phyloP scores from a whole-genome alignment of 208 protist species.

The Phytomonas sp. region DNA sequence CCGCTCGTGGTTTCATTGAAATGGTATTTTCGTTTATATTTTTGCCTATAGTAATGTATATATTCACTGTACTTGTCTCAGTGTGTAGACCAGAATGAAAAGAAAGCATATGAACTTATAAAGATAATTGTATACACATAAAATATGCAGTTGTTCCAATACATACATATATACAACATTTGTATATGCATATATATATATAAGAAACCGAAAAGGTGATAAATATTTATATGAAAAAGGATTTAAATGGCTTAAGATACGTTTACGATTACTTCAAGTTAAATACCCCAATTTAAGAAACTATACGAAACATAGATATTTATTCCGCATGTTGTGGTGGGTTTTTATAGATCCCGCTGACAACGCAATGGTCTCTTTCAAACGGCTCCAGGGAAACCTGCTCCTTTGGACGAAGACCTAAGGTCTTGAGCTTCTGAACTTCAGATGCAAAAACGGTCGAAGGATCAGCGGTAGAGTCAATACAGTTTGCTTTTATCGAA shows the following conservation, averaged over 20 bases:
- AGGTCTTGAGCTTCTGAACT: conserved; percentile 93
- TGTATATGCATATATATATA: conserved; percentile 1
- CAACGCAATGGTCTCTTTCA: conserved; percentile 99
- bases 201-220: neutral
- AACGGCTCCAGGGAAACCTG: conserved; percentile 99
- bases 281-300: conserved; percentile 5
- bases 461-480: conserved; percentile 97
- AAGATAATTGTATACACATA: conserved; percentile 1
- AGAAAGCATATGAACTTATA: conserved; percentile 8
- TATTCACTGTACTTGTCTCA: conserved; percentile 1
- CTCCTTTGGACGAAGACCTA: conserved; percentile 96
- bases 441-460: conserved; percentile 97
- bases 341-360: conserved; percentile 82
- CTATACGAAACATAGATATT: neutral
- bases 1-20: conserved; percentile 59
- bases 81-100: conserved; percentile 1
- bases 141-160: neutral
- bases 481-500: conserved; percentile 99
- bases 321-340: conserved; percentile 40
- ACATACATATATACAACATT: conserved; percentile 6
- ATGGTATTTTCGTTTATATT: conserved; percentile 6
- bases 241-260: conserved; percentile 4
- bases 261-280: conserved; percentile 14
- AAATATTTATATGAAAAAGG: conserved; percentile 8
- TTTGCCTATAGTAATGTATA: conserved; percentile 11